phyloP scores from a whole-genome alignment of 768 basidiomycete genomes.

The Lactarius vividus region DNA sequence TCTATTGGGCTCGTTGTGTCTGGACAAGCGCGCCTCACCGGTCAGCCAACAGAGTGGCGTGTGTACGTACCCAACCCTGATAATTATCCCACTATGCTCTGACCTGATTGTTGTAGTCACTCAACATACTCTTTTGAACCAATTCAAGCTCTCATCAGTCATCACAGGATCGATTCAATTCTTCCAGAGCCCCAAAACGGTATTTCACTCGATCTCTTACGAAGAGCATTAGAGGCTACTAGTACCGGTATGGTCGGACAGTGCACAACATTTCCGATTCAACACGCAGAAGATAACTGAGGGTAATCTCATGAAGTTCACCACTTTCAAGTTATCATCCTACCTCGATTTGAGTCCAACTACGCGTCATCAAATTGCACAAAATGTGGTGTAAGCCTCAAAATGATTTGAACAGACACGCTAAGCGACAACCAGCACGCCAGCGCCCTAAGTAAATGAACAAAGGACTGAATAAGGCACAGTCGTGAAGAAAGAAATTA shows the following conservation, averaged over 20 bases:
- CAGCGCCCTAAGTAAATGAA: background rate
- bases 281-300: background rate
- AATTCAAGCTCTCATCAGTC: slow-evolving; percentile 55
- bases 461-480: background rate
- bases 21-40: slow-evolving; percentile 63
- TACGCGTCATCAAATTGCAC: background rate
- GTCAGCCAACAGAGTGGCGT: slow-evolving; percentile 64
- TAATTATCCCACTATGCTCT: slow-evolving; percentile 1
- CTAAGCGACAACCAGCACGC: slow-evolving; percentile 4
- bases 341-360: background rate
- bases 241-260: background rate
- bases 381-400: background rate
- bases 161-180: slow-evolving; percentile 72
- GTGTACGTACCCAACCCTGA: slow-evolving; percentile 47
- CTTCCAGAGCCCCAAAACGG: slow-evolving; percentile 72
- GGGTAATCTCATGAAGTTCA: background rate
- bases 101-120: slow-evolving; percentile 41
- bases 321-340: background rate
- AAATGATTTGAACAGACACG: background rate
- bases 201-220: slow-evolving; percentile 58
- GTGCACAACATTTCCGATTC: background rate
- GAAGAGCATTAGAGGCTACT: slow-evolving; percentile 32
- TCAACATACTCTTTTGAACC: slow-evolving; percentile 77
- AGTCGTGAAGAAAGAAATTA: background rate
- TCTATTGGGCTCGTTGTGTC: slow-evolving; percentile 52